Evolutionary conservation across 257 asterid genomes (phyloP).

Genomic region (Voacanga thouarsii): DNA sequence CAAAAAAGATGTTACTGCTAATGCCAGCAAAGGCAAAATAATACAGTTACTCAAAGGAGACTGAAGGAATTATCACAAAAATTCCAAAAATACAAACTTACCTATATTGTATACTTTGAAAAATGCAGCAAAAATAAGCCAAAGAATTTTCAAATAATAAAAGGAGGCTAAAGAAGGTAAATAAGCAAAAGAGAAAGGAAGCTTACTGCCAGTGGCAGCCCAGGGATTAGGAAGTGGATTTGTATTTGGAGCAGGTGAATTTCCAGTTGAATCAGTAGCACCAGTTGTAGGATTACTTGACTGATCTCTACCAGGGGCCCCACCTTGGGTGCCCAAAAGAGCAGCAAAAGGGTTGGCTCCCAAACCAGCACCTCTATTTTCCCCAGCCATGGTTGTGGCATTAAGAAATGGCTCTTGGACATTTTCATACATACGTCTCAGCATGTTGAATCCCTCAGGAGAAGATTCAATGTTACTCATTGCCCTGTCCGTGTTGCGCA

Average conservation of each 20-base stretch:
- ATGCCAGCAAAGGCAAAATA: neutral
- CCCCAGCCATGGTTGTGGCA: slow-evolving; percentile 55
- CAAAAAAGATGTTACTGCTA: neutral
- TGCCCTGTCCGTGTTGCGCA: slow-evolving; percentile 64
- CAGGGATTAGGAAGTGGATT: slow-evolving; percentile 69
- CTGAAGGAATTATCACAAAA: neutral
- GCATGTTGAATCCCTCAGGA: slow-evolving; percentile 67
- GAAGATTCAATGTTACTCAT: slow-evolving; percentile 64
- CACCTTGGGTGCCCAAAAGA: slow-evolving; percentile 45
- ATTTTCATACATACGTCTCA: slow-evolving; percentile 63
- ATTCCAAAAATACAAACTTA: no score
- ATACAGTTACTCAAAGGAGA: neutral
- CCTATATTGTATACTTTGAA: neutral
- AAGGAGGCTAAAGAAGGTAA: neutral
- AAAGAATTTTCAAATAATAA: neutral
- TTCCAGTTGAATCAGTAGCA: slow-evolving; percentile 28
- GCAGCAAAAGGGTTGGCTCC: slow-evolving; percentile 56
- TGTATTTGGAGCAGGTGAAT: slow-evolving; percentile 53
- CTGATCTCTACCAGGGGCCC: slow-evolving; percentile 26
- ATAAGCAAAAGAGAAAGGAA: neutral
- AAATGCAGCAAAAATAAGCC: neutral
- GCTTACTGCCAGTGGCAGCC: slow-evolving; percentile 48
- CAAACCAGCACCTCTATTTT: slow-evolving; percentile 29
- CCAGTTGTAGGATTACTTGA: slow-evolving; percentile 30
- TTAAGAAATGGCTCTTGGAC: slow-evolving; percentile 59